A percentile compares a stretch with the other conserved stretches of the same genome.
Evolutionary conservation across 1,284 basidiomycete genomes (phyloP).

Genomic region (Mrakiaceae sp.): DNA sequence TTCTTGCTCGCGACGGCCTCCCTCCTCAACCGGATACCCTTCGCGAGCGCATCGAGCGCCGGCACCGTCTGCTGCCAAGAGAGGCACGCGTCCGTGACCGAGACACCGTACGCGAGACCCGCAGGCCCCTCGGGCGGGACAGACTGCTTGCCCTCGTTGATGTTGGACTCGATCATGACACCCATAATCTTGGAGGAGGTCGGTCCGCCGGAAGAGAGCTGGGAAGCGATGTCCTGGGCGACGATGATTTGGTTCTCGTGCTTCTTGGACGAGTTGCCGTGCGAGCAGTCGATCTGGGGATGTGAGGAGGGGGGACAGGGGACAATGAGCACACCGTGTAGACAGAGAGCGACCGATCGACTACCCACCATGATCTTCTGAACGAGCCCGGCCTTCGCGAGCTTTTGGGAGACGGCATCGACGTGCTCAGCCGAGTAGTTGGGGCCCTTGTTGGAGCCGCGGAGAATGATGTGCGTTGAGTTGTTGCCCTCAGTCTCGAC

Average conservation of each 20-base stretch:
- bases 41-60: constrained; percentile 63
- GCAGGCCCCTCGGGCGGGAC: constrained; percentile 65
- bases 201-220: constrained; percentile 47
- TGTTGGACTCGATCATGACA: constrained; percentile 94
- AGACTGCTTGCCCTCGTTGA: constrained; percentile 68
- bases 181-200: constrained; percentile 78
- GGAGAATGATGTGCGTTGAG: constrained; percentile 60
- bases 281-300: constrained; percentile 82
- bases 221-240: constrained; percentile 41
- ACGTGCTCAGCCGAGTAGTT: constrained; percentile 74
- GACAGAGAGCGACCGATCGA: constrained; percentile 22
- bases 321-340: background rate
- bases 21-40: constrained; percentile 66
- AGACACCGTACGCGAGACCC: constrained; percentile 75
- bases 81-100: constrained; percentile 81
- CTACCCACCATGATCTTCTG: constrained; percentile 71
- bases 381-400: constrained; percentile 65
- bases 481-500: constrained; percentile 57
- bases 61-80: constrained; percentile 78
- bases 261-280: constrained; percentile 51
- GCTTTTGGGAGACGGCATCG: constrained; percentile 59
- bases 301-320: background rate
- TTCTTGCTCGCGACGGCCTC: constrained; percentile 29
- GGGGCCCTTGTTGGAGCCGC: constrained; percentile 74
- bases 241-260: constrained; percentile 46